A percentile compares a stretch with the other conserved stretches of the same genome.
These are phyloP conservation scores for Solanum neorickii DNA, from an alignment of 257 asterid species.

Conservation along the genomic window DNA sequence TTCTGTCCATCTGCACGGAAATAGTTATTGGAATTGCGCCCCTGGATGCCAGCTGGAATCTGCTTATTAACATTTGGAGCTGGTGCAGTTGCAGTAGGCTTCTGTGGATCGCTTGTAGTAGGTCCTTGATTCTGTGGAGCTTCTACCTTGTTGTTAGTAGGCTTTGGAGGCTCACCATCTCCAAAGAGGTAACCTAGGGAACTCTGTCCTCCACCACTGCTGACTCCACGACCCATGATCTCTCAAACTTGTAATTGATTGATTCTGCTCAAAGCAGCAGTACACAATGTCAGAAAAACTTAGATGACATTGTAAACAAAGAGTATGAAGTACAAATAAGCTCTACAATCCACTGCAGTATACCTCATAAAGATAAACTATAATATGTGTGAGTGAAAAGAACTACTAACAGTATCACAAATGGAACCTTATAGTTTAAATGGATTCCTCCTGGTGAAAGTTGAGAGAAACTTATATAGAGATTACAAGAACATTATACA, in stretches of 20 bases:
- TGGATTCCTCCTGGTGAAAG: background rate
- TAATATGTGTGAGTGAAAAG: background rate
- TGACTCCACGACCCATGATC: constrained; percentile 78
- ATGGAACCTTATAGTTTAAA: background rate
- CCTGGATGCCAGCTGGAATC: constrained; percentile 62
- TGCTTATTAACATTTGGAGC: constrained; percentile 30
- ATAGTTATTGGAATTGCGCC: constrained; percentile 50
- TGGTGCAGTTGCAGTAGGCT: constrained; percentile 32
- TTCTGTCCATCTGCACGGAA: constrained; percentile 72
- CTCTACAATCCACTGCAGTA: background rate
- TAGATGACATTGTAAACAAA: background rate
- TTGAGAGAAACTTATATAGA: background rate
- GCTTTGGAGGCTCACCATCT: constrained; percentile 54
- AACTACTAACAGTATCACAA: background rate
- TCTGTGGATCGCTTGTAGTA: constrained; percentile 26
- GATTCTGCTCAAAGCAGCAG: constrained; percentile 8
- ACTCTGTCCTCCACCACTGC: constrained; percentile 90
- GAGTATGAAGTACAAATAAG: background rate
- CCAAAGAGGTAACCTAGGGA: constrained; percentile 84
- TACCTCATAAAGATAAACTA: background rate
- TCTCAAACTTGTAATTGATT: background rate
- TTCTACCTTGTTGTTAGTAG: constrained; percentile 25
- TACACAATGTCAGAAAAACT: background rate
- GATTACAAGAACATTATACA: background rate
- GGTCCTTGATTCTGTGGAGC: constrained; percentile 33